These are phyloP conservation scores for Rhododendron molle DNA, from an alignment of 148 eudicot genomes.

Conservation along the genomic window DNA sequence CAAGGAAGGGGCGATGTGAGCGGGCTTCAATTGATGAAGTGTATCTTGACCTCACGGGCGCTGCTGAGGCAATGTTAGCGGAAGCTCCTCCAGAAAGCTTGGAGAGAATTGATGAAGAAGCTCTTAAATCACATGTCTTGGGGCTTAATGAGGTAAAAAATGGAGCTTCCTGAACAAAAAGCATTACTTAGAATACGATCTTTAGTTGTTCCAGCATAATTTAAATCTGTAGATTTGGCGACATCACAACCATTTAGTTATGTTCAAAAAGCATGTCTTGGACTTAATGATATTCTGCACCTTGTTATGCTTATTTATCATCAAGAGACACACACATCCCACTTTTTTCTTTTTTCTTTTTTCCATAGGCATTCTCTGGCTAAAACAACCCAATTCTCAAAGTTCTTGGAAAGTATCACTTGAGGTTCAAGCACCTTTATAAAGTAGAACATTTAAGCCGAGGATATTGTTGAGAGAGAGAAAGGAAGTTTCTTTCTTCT, in stretches of 20 bases:
- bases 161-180: neutral
- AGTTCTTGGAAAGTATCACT: neutral
- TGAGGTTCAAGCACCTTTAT: neutral
- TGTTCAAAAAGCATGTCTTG: neutral
- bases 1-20: constrained; percentile 85
- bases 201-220: neutral
- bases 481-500: neutral
- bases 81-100: constrained; percentile 59
- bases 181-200: neutral
- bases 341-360: neutral
- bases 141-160: constrained; percentile 60
- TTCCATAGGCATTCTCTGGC: neutral
- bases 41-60: constrained; percentile 89
- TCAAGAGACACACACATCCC: neutral
- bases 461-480: neutral
- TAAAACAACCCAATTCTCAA: neutral
- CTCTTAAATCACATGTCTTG: constrained; percentile 71
- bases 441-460: neutral
- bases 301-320: neutral
- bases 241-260: neutral
- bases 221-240: neutral
- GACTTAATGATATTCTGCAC: neutral
- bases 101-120: constrained; percentile 66
- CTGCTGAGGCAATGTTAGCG: constrained; percentile 74
- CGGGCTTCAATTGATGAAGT: constrained; percentile 98